Evolutionary conservation across 306 rosid species (phyloP).

Genomic region (Acacia crassicarpa): DNA sequence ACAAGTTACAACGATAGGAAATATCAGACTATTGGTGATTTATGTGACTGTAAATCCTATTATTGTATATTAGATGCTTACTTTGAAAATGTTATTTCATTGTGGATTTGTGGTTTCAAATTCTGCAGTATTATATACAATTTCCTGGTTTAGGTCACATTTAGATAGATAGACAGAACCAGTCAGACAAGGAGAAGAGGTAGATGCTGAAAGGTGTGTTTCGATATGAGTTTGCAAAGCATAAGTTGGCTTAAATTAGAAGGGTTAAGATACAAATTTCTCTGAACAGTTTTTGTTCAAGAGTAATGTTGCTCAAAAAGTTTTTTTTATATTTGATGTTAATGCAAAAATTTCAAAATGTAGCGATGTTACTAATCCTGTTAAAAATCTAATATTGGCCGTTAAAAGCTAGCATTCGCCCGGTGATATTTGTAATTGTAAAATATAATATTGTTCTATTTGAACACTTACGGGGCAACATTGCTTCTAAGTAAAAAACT

Average conservation of each 20-base stretch:
- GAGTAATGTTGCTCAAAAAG: too few relatives aligned
- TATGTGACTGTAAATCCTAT: constrained; percentile 22
- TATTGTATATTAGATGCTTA: constrained; percentile 38
- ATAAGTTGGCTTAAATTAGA: background rate
- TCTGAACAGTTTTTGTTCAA: too few relatives aligned
- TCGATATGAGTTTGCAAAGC: background rate
- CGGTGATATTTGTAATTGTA: too few relatives aligned
- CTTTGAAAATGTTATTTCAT: constrained; percentile 14
- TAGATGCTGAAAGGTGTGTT: background rate
- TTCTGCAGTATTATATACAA: background rate
- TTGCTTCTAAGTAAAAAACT: too few relatives aligned
- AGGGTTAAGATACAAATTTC: too few relatives aligned
- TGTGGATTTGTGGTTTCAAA: constrained; percentile 18
- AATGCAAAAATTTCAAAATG: fast-evolving
- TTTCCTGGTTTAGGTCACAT: constrained; percentile 8
- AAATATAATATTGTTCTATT: too few relatives aligned
- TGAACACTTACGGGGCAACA: too few relatives aligned
- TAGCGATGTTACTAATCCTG: too few relatives aligned
- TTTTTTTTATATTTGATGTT: too few relatives aligned
- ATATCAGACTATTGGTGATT: constrained; percentile 26
- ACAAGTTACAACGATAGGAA: constrained; percentile 8
- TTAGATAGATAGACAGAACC: background rate
- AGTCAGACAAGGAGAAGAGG: background rate
- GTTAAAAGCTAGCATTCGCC: too few relatives aligned
- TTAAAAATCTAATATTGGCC: too few relatives aligned